Base-by-base conservation (phyloP, 2,329 filamentous ascomycete genomes). In the Aspergillus ruber region DNA sequence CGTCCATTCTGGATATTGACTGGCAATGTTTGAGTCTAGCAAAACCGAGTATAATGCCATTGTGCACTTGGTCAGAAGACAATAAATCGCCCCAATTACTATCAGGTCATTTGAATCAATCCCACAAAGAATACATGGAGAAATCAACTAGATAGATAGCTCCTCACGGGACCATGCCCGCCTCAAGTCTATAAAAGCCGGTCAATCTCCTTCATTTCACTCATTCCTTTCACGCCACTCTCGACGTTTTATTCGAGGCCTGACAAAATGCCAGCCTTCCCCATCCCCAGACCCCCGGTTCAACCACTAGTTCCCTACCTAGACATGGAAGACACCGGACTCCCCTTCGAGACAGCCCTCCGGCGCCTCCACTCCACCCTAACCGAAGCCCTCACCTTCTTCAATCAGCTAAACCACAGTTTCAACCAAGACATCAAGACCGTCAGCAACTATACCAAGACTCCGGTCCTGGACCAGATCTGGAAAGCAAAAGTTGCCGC, bases 381-480 rank as follows among this genome's bases (percentile, higher is more conserved):
- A 6, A 46, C 39, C 13, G 49, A 56, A 15, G 52, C 57, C 3
- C 52, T 52, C 13, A 27, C 45, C 7, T 55, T 56, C 42, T 61
- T 59, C 47, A 50, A 46, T 5, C 36, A 44, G 10, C 57, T 63
- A 21, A 25, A 43, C 6, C 15, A 15, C 18, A 40, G n/a, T n/a
- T 52, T 50, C 29, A 23, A 35, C 9, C 12, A 42, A 13, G 50
- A 52, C 9, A 52, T 35, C 25, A 33, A n/a, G 5, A n/a, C 44
- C 3, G 40, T 46, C 33, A 42, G 41, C 4, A 15, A 43, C 12
- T 49, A 50, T 29, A 18, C 29, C 12, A 13, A 29, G 6, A 3
- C 33, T 9, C 15, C 39, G 3, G 33, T 49, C 15, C 38, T 46
- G 5, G 40, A 49, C 18, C 27, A 46, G 35, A 15, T 49, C 10